Evolutionary conservation across 371 early-diverging fungal genomes (phyloP).

Genomic region (Mucor piriformis): DNA sequence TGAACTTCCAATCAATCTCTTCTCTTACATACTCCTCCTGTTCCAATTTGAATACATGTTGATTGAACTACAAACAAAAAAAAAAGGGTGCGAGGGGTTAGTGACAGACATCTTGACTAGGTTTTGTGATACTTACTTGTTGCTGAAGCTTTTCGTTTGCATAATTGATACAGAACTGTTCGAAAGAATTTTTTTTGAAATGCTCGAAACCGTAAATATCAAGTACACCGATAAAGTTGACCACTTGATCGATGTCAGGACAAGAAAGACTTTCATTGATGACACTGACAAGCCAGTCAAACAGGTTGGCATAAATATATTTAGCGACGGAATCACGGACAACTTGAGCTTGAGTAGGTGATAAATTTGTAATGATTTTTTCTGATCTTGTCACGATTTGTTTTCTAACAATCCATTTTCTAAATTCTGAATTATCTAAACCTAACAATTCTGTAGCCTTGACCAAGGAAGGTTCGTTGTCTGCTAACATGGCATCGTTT

Average conservation of each 20-base stretch:
- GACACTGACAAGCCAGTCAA: slow-evolving; percentile 90
- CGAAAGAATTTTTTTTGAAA: slow-evolving; percentile 97
- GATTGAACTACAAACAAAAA: slow-evolving; percentile 63
- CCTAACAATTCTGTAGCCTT: slow-evolving; percentile 75
- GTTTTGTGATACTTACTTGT: slow-evolving; percentile 45
- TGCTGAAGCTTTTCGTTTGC: slow-evolving; percentile 98
- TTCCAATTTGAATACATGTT: slow-evolving; percentile 82
- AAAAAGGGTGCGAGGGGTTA: neutral
- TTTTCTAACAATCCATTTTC: slow-evolving; percentile 89
- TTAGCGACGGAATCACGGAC: slow-evolving; percentile 94
- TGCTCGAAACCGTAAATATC: slow-evolving; percentile 98
- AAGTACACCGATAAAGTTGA: slow-evolving; percentile 90
- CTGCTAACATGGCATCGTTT: slow-evolving; percentile 73
- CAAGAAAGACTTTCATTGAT: slow-evolving; percentile 79
- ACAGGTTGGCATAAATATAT: slow-evolving; percentile 89
- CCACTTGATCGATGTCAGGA: slow-evolving; percentile 41
- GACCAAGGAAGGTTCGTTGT: slow-evolving; percentile 71
- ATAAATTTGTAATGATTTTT: slow-evolving; percentile 81
- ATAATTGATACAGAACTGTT: slow-evolving; percentile 99
- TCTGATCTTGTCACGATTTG: slow-evolving; percentile 89
- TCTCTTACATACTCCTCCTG: slow-evolving; percentile 96
- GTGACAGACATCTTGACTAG: neutral
- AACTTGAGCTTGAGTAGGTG: slow-evolving; percentile 74
- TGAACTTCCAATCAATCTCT: slow-evolving; percentile 88
- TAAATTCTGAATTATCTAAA: slow-evolving; percentile 72